A percentile compares a stretch with the other conserved stretches of the same genome.
phyloP scores from a whole-genome alignment of 106 monocot species.

The Gastrodia elata region DNA sequence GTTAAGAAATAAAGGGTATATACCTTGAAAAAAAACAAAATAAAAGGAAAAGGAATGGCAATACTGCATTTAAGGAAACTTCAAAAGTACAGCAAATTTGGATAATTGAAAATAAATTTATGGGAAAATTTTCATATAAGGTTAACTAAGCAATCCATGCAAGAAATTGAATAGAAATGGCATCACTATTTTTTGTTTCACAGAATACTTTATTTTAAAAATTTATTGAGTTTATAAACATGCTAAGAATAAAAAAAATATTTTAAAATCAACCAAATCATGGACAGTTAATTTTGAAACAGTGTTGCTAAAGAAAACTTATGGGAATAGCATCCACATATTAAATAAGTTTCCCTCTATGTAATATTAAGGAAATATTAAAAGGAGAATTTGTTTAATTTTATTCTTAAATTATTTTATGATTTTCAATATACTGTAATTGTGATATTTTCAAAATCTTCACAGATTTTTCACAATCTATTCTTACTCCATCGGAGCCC shows the following conservation, averaged over 20 bases:
- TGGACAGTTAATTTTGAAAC: background rate
- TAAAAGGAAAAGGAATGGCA: background rate
- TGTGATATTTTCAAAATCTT: too few species aligned
- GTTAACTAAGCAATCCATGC: background rate
- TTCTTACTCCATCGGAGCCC: too few species aligned
- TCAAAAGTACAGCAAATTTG: background rate
- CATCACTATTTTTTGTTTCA: background rate
- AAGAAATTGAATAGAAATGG: background rate
- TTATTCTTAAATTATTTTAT: too few species aligned
- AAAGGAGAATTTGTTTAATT: too few species aligned
- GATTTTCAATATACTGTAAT: too few species aligned
- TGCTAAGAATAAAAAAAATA: background rate
- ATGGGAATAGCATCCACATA: too few species aligned
- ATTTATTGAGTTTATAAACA: background rate
- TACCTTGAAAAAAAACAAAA: constrained; percentile 8
- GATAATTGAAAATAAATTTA: background rate
- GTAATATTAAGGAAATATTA: too few species aligned
- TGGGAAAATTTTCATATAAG: background rate
- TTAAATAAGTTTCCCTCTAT: too few species aligned
- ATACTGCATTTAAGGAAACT: background rate
- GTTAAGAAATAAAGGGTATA: background rate
- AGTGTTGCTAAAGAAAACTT: too few species aligned
- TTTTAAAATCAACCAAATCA: background rate
- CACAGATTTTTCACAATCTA: too few species aligned
- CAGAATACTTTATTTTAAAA: background rate